Evolutionary conservation across 345 rosid species (phyloP).

Genomic region (Turritis glabra): DNA sequence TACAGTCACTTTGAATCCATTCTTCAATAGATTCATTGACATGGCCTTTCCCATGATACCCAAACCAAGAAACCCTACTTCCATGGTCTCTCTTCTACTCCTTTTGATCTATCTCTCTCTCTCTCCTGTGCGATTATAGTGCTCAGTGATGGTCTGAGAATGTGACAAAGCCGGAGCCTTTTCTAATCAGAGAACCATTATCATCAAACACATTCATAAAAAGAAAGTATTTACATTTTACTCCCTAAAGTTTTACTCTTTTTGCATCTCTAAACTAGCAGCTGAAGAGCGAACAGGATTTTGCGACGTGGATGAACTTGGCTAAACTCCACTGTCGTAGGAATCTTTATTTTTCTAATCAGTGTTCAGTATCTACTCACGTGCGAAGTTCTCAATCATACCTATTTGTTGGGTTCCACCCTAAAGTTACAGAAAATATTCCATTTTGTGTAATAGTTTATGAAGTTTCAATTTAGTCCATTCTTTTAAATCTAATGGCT

Average conservation of each 20-base stretch:
- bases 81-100: constrained; percentile 44
- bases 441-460: not conserved
- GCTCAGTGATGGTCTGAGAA: constrained; percentile 19
- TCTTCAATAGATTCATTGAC: constrained; percentile 72
- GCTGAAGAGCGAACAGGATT: not conserved
- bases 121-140: constrained; percentile 16
- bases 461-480: not conserved
- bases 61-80: constrained; percentile 86
- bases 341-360: constrained; percentile 3
- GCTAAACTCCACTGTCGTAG: not conserved
- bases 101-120: constrained; percentile 11
- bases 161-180: constrained; percentile 8
- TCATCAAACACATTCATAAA: not conserved
- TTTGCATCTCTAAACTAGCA: not conserved
- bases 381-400: not conserved
- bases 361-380: not conserved
- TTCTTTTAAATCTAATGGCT: not conserved
- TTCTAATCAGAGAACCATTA: not conserved
- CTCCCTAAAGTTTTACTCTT: not conserved
- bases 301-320: constrained; percentile 7
- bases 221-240: not conserved
- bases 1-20: constrained; percentile 89
- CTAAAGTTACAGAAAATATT: too few relatives aligned
- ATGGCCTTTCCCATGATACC: constrained; percentile 99
- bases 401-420: not conserved